Conservation (phyloP, 2,329 filamentous ascomycete genomes). For the Cladosporium sp. region DNA sequence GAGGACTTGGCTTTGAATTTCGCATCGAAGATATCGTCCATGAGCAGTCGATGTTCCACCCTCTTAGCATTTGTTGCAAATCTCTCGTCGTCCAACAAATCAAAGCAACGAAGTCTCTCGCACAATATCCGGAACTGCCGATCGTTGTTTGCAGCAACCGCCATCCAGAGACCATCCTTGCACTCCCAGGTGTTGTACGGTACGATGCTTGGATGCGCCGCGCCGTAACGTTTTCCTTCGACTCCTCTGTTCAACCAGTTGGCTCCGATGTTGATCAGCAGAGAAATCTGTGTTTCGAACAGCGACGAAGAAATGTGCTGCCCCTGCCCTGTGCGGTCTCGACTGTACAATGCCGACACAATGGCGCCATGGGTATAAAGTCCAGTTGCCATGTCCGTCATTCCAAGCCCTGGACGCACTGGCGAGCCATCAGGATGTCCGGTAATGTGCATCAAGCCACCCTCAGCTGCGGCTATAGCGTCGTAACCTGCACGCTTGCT, state of each 20-base stretch:
- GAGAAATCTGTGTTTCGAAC: conserved; percentile 47
- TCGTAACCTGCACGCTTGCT: conserved; percentile 47
- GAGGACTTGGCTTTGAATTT: conserved; percentile 41
- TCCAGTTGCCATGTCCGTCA: conserved; percentile 49
- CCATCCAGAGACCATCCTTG: conserved; percentile 34
- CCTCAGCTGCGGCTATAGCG: conserved; percentile 47
- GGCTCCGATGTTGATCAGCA: conserved; percentile 46
- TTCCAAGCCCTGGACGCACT: conserved; percentile 44
- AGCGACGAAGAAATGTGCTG: conserved; percentile 49
- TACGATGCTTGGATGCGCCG: conserved; percentile 49
- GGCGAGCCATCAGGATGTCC: conserved; percentile 44
- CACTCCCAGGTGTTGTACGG: conserved; percentile 49
- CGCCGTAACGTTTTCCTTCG: conserved; percentile 47
- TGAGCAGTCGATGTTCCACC: conserved; percentile 34
- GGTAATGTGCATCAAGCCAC: conserved; percentile 47
- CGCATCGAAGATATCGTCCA: conserved; percentile 40
- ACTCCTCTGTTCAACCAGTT: conserved; percentile 43
- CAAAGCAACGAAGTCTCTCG: conserved; percentile 28
- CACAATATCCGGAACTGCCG: conserved; percentile 41
- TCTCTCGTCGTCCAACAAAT: conserved; percentile 32
- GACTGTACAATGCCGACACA: conserved; percentile 43
- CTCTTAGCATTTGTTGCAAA: conserved; percentile 34
- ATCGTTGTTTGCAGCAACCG: conserved; percentile 40
- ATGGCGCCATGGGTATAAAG: conserved; percentile 50
- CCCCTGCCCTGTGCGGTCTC: conserved; percentile 41